Evolutionary conservation across 441 rosid species (phyloP).

Genomic region (Syzygium syzygioides): DNA sequence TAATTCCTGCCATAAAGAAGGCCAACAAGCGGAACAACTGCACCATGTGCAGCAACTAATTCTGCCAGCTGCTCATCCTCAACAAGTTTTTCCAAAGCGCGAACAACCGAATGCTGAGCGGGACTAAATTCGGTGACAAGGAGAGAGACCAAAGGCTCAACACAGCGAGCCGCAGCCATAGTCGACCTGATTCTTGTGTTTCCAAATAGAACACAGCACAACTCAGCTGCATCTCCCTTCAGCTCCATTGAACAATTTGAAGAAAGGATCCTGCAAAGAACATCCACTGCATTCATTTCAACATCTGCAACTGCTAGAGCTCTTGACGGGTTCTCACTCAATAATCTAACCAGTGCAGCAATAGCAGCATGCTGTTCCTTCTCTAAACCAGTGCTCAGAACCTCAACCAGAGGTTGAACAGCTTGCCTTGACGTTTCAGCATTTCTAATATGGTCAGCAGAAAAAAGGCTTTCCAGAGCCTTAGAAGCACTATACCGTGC

Average conservation of each 20-base stretch:
- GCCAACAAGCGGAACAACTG: constrained; percentile 98
- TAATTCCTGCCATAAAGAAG: constrained; percentile 89
- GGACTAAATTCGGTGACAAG: constrained; percentile 89
- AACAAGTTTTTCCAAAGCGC: constrained; percentile 91
- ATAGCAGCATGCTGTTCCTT: constrained; percentile 99
- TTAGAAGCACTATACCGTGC: constrained; percentile 98
- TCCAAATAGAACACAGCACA: constrained; percentile 94
- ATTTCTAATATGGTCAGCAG: constrained; percentile 96
- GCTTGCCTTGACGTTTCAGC: constrained; percentile 95
- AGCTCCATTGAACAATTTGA: constrained; percentile 91
- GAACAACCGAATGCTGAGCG: constrained; percentile 95
- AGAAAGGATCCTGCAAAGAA: constrained; percentile 96
- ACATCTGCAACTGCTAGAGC: constrained; percentile 98
- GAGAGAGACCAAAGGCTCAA: constrained; percentile 98
- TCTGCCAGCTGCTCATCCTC: constrained; percentile 99
- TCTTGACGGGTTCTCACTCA: constrained; percentile 96
- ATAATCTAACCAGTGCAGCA: constrained; percentile 90
- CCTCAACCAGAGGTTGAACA: constrained; percentile 98
- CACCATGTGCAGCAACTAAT: constrained; percentile 98
- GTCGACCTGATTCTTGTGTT: constrained; percentile 96
- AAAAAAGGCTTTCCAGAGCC: constrained; percentile 95
- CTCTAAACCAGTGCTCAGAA: constrained; percentile 93
- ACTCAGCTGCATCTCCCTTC: constrained; percentile 99
- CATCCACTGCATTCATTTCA: constrained; percentile 99
- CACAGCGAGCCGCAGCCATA: constrained; percentile 98